phyloP scores from a whole-genome alignment of 495 filamentous ascomycete genomes.

The Penicillium maclennaniae region DNA sequence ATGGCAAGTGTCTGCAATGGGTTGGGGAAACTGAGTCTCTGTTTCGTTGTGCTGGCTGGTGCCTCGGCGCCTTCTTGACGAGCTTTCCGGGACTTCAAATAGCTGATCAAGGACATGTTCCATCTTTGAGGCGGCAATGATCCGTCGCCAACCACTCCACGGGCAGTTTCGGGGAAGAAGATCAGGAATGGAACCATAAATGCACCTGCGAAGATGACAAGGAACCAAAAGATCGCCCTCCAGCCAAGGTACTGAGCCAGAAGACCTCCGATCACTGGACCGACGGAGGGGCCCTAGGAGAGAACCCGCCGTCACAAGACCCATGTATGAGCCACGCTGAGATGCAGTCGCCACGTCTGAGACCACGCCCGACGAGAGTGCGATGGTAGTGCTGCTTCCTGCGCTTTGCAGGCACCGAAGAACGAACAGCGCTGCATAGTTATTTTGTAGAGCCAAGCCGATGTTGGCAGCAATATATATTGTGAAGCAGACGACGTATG shows the following conservation, averaged over 20 bases:
- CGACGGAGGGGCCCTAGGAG: constrained; percentile 48
- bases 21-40: constrained; percentile 63
- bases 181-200: constrained; percentile 31
- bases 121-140: constrained; percentile 28
- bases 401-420: constrained; percentile 40
- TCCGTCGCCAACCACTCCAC: constrained; percentile 47
- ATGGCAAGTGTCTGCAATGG: constrained; percentile 65
- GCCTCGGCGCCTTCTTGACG: constrained; percentile 15
- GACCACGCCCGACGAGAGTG: constrained; percentile 1
- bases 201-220: constrained; percentile 55
- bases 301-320: constrained; percentile 28
- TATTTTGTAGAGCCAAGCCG: constrained; percentile 37
- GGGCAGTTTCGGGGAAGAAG: constrained; percentile 43
- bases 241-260: constrained; percentile 64
- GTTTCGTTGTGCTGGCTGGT: constrained; percentile 15
- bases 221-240: constrained; percentile 73
- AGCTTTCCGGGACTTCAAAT: constrained; percentile 25
- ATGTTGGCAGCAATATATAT: constrained; percentile 39
- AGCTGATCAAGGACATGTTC: constrained; percentile 34
- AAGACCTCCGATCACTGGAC: constrained; percentile 63
- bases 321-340: constrained; percentile 60
- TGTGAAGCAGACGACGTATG: constrained; percentile 36
- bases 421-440: constrained; percentile 34
- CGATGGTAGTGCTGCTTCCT: constrained; percentile 19
- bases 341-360: constrained; percentile 55